phyloP scores from a whole-genome alignment of 2,329 filamentous ascomycete genomes.

The Chlorencoelia australis region DNA sequence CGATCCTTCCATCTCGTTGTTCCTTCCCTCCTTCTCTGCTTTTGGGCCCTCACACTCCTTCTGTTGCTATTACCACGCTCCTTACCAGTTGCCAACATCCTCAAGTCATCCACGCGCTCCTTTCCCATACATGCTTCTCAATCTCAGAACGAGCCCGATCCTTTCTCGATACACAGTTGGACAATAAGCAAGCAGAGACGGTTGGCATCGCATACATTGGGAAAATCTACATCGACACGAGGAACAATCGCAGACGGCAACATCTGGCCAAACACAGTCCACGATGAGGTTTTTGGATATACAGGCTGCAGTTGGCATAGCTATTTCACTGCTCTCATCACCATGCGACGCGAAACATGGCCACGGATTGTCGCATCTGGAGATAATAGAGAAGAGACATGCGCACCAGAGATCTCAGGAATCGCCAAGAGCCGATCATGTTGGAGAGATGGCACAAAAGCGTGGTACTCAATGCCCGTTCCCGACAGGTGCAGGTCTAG shows the following conservation, averaged over 20 bases:
- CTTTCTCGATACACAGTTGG: no score
- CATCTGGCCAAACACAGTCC: no score
- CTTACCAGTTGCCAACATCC: no score
- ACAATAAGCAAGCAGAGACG: no score
- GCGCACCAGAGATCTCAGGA: slow-evolving; percentile 17
- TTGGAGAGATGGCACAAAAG: slow-evolving; percentile 18
- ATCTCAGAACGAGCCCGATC: no score
- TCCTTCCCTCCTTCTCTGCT: slow-evolving; percentile 1
- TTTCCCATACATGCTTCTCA: no score
- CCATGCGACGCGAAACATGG: slow-evolving; percentile 22
- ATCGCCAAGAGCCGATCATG: slow-evolving; percentile 16
- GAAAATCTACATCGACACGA: no score
- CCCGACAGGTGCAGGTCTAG: slow-evolving; percentile 54
- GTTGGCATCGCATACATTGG: no score
- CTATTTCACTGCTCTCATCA: slow-evolving; percentile 35
- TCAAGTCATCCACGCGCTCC: no score
- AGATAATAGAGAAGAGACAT: slow-evolving; percentile 20
- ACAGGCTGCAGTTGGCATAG: slow-evolving; percentile 40
- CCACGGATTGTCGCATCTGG: slow-evolving; percentile 19
- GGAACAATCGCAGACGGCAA: no score
- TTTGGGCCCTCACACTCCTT: no score
- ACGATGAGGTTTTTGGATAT: slow-evolving; percentile 45
- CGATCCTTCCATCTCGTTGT: slow-evolving; percentile 1
- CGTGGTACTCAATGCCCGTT: slow-evolving; percentile 49
- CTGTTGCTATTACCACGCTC: no score